A percentile compares a stretch with the other conserved stretches of the same genome.
Evolutionary conservation across 2,329 filamentous ascomycete genomes (phyloP).

Genomic region (Byssothecium circinans): DNA sequence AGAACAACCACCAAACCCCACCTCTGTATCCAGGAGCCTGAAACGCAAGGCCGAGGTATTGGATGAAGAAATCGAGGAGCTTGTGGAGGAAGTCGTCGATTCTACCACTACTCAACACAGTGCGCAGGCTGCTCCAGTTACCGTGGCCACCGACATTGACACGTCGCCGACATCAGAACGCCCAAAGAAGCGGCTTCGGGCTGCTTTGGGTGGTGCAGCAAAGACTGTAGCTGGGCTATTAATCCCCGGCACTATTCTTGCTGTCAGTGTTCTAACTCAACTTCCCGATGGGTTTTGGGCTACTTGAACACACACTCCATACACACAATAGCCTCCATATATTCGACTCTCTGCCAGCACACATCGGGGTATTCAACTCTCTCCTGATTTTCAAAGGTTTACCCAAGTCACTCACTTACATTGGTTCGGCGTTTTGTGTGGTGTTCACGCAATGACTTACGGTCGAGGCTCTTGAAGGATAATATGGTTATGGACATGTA

Average conservation of each 20-base stretch:
- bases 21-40: slow-evolving; percentile 23
- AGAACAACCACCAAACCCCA: slow-evolving; percentile 33
- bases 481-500: neutral
- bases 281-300: slow-evolving; percentile 2
- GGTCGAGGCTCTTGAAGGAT: neutral
- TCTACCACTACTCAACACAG: neutral
- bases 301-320: neutral
- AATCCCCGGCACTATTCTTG: slow-evolving; percentile 1
- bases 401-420: neutral
- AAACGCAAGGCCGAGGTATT: slow-evolving; percentile 39
- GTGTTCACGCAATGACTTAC: neutral
- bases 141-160: neutral
- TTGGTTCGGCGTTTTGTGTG: neutral
- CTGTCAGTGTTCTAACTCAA: slow-evolving; percentile 1
- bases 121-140: neutral
- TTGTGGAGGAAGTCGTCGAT: neutral
- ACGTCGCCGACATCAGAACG: slow-evolving; percentile 4
- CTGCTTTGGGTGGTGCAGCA: slow-evolving; percentile 15
- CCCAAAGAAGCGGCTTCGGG: slow-evolving; percentile 23
- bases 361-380: neutral
- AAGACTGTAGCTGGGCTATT: slow-evolving; percentile 12
- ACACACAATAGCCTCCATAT: neutral
- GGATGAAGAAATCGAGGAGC: slow-evolving; percentile 11
- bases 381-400: neutral
- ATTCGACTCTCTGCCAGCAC: no score